Base-by-base conservation (phyloP, 257 asterid genomes). In the Linderniella brevidens region DNA sequence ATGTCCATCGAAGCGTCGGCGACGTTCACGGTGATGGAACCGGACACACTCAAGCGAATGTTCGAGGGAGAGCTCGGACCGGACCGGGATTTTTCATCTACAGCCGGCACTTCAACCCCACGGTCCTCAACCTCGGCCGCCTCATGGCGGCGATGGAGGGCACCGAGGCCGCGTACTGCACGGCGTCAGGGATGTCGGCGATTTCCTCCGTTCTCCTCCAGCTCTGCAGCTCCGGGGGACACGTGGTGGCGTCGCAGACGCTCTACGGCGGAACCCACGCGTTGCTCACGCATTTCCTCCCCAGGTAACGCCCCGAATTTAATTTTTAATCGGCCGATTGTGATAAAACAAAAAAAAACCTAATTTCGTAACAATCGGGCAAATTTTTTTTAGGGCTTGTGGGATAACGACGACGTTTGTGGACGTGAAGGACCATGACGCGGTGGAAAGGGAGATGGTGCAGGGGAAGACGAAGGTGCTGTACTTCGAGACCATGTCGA, bases 1-100 rank as follows among this genome's bases (percentile, higher is more conserved):
- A 84, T 88, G 98, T 88, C 98, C 29, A 88, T 88, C 60, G 98
- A 88, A 67, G 94, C 98, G 11, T 88, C 98, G 44, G 98, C 95
- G 59, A 88, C 98, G 57, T 88, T 88, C 74, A 88, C 98, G 10
- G 98, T 88, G 20, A 88, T 88, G 98, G 98, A 88, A 59, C 76
- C 98, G 0, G 95, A 88, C 8, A 84, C 98, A 39, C 77, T 88
- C 94, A 64, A 85, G 17, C 82, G 98, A n/a, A 84, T 88, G 95
- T 88, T 88, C 73, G 12, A 75, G 60, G 98, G 98, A 0, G 98
- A 88, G 41, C 68, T 88, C 11, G 98, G 98, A 12, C 80, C 98
- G 13, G 95, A 84, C 48, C 77, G 92, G 3, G 87, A 88, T 49
- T 88, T 84, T 84, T 78, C 73, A 84, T 88, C 64, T 84, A 88